Conservation (phyloP, 306 rosid genomes). For the Herpetospermum pedunculosum region DNA sequence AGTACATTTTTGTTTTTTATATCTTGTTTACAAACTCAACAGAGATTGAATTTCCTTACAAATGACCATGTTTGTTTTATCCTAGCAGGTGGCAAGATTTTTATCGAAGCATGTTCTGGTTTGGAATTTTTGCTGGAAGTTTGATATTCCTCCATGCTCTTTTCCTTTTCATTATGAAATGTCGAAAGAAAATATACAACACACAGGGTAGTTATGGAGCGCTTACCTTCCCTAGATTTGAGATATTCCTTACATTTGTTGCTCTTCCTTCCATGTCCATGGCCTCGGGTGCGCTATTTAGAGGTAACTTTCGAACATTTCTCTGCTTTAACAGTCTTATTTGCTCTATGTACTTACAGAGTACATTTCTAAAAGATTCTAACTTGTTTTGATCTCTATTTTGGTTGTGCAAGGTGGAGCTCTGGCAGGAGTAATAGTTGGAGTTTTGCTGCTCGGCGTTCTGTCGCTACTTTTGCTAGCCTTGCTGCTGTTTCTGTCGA, state of each 20-base stretch:
- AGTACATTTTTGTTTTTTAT: not conserved
- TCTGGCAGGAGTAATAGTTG: conserved; percentile 40
- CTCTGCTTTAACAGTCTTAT: not conserved
- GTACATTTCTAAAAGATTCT: not conserved
- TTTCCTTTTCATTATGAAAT: conserved; percentile 49
- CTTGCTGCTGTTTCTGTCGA: conserved; percentile 65
- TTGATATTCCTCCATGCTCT: conserved; percentile 53
- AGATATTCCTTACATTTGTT: conserved; percentile 63
- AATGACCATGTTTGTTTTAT: not conserved
- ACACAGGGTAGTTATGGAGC: conserved; percentile 51
- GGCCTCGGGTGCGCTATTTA: conserved; percentile 55
- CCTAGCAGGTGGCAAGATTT: conserved; percentile 68
- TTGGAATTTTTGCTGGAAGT: conserved; percentile 54
- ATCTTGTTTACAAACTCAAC: not conserved
- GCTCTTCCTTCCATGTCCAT: conserved; percentile 59
- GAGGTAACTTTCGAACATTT: conserved; percentile 33
- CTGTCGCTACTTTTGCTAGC: conserved; percentile 37
- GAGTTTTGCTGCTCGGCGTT: conserved; percentile 42
- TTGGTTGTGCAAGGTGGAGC: conserved; percentile 41
- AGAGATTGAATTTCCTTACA: not conserved
- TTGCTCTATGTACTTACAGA: not conserved
- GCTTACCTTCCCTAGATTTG: conserved; percentile 72
- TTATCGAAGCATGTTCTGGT: conserved; percentile 69
- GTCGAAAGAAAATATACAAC: conserved; percentile 46
- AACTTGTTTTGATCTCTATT: not conserved